Conservation (phyloP, 2,329 filamentous ascomycete species). For the Mollisia scopiformis region DNA sequence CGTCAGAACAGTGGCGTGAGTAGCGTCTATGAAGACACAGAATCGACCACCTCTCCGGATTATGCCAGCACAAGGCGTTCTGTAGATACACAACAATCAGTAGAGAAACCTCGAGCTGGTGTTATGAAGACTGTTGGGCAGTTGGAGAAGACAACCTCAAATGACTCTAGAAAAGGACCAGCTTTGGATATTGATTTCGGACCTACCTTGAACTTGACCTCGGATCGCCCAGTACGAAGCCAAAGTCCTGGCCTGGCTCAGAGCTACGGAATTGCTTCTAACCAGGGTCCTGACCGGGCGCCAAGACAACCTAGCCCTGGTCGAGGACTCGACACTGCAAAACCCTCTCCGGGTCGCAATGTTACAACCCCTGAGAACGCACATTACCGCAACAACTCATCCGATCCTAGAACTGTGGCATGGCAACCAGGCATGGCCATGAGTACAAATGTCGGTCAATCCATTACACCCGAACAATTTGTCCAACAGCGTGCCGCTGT, state of each 20-base stretch:
- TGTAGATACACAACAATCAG: slow-evolving; percentile 45
- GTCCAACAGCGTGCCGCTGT: slow-evolving; percentile 75
- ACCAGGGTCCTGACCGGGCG: slow-evolving; percentile 54
- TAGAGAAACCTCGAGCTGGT: slow-evolving; percentile 75
- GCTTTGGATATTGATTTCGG: slow-evolving; percentile 82
- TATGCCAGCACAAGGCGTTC: slow-evolving; percentile 66
- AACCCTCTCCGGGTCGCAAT: slow-evolving; percentile 45
- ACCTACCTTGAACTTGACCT: slow-evolving; percentile 65
- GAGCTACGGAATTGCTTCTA: slow-evolving; percentile 22
- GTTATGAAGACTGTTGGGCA: slow-evolving; percentile 76
- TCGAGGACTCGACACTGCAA: slow-evolving; percentile 32
- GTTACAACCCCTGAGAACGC: slow-evolving; percentile 35
- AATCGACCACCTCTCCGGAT: slow-evolving; percentile 69
- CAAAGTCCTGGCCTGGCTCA: slow-evolving; percentile 63
- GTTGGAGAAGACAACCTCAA: slow-evolving; percentile 11
- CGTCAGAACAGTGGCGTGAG: slow-evolving; percentile 42
- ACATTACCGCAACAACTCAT: slow-evolving; percentile 51
- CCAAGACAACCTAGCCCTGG: slow-evolving; percentile 19
- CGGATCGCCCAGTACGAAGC: slow-evolving; percentile 21
- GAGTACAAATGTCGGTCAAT: slow-evolving; percentile 42
- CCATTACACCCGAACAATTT: slow-evolving; percentile 77
- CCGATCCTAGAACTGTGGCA: slow-evolving; percentile 67
- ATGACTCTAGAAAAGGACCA: slow-evolving; percentile 11
- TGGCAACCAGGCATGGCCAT: slow-evolving; percentile 76
- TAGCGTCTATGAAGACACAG: slow-evolving; percentile 62